Evolutionary conservation across 495 filamentous ascomycete species (phyloP), one percentile per base, ranked within the genome.

Genomic region (Sordaria brevicollis): DNA sequence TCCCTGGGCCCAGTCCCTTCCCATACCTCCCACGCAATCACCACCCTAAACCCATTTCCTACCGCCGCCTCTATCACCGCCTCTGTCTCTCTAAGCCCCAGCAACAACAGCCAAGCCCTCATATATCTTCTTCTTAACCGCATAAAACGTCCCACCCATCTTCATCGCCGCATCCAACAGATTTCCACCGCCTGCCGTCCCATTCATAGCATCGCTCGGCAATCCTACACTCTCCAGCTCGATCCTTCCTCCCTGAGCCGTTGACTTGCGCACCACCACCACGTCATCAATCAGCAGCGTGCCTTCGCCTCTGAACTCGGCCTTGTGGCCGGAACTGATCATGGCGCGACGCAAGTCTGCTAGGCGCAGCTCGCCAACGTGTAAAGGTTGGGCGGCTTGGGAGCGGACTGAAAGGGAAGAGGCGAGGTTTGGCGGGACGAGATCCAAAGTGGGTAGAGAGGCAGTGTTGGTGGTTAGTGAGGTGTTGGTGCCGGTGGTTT

Each of bases 221-320:
- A 84, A 81, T 67, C 85, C 88, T 17, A 91, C 87, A 43, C 91
- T 92, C 78, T 97, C 95, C 41, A 98, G 86, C 80, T 97, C 96
- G 69, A 99, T 92, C 75, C 86, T 86, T 0, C 94, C 96, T 4
- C 49, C 49, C 25, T 62, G 49, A 5, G 91, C 92, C 0, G 88
- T 91, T 4, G 88, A 90, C 80, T 99, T 99, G 67, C 93, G 84
- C 43, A 99, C 94, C 7, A 92, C 91, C 6, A 98, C 93, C 6
- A 85, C 83, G 17, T 91, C 92, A 73, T 98, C 93, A 67, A 99
- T 89, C 29, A 99, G 81, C 73, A 98, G 81, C 2, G 91, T 96
- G 65, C 95, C 95, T 79, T 97, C 96, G 19, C 95, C 95, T 35
- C 92, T 86, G 78, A 98, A 98, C 79, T 97, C 95, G 4, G 93